A percentile compares a stretch with the other conserved stretches of the same genome.
Conservation (phyloP, 371 early-diverging fungal genomes). For the Gilbertella persicaria region DNA sequence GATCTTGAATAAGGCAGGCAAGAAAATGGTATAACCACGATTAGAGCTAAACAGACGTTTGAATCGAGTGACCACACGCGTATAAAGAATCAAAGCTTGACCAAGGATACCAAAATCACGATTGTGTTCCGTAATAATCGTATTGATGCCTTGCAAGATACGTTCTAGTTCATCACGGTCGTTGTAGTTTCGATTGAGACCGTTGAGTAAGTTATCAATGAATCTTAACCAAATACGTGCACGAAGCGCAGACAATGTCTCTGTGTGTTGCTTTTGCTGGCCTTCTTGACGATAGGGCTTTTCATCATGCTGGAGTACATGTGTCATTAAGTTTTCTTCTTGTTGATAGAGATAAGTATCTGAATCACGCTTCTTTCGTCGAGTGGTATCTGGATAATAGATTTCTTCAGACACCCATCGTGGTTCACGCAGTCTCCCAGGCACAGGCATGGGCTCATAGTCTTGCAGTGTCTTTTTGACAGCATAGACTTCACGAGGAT, state of each 20-base stretch:
- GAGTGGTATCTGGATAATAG: slow-evolving; percentile 31
- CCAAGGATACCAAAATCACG: slow-evolving; percentile 60
- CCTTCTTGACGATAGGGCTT: slow-evolving; percentile 5
- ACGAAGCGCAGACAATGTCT: slow-evolving; percentile 49
- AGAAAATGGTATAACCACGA: slow-evolving; percentile 59
- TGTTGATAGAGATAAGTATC: slow-evolving; percentile 1
- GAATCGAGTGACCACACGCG: slow-evolving; percentile 56
- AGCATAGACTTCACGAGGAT: slow-evolving; percentile 58
- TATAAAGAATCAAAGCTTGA: slow-evolving; percentile 57
- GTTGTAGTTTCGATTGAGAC: slow-evolving; percentile 58
- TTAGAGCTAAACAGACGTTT: slow-evolving; percentile 63
- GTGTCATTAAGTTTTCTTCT: not conserved
- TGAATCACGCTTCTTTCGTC: slow-evolving; percentile 17
- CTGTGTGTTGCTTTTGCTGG: slow-evolving; percentile 32
- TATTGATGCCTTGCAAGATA: slow-evolving; percentile 61
- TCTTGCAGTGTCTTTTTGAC: slow-evolving; percentile 55
- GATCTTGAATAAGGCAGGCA: slow-evolving; percentile 63
- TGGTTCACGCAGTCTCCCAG: slow-evolving; percentile 1
- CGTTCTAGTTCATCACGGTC: slow-evolving; percentile 58
- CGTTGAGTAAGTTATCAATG: slow-evolving; percentile 51
- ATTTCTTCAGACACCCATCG: slow-evolving; percentile 10
- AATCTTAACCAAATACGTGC: slow-evolving; percentile 66
- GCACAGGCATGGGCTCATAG: slow-evolving; percentile 41
- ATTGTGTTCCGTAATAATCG: slow-evolving; percentile 55
- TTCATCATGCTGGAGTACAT: not conserved